Evolutionary conservation across 2,329 filamentous ascomycete species (phyloP), one percentile per base, ranked within the genome.

Genomic region (Fusarium decemcellulare): DNA sequence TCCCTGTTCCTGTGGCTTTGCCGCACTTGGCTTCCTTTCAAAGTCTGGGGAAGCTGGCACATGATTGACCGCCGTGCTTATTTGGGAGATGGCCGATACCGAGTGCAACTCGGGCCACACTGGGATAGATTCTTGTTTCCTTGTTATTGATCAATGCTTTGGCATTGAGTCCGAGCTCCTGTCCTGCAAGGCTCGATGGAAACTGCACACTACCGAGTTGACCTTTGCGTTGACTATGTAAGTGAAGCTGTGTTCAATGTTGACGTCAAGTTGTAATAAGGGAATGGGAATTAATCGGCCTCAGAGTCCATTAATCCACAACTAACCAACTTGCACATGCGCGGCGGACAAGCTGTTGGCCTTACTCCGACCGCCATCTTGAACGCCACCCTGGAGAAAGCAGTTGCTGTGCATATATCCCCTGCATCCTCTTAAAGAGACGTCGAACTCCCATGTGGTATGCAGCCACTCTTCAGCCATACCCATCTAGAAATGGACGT

Each of bases 171-270:
- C 54, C 43, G 27, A 39, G 53, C 34, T 48, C 29, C 47, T 11
- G 43, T 43, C 43, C 23, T 57, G 32, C 54, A 6, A 39, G 54
- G 54, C 43, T 57, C 18, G 43, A 48, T 50, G 32, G 14, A 32
- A 44, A 57, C 54, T 36, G 43, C 54, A 44, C 54, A 15, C 14
- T 16, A 8, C 5, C 23, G 23, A 23, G 23, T 23, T 23, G 23
- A 23, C 23, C 5, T 23, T 23, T 23, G 23, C 23, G 23, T 23
- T 23, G 23, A 23, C 23, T 23, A 5, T 23, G 23, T 5, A 23
- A 5, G 23, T 23, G 23, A 23, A 23, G 23, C 23, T 23, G 23
- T 4, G 23, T 5, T 23, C 23, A 23, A 23, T 23, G 5, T 5
- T 23, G 23, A 4, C 4, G 23, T 23, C 23, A 23, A 23, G 23